These are phyloP conservation scores for Halenospora varia DNA, from an alignment of 495 filamentous ascomycete genomes.

Conservation along the genomic window DNA sequence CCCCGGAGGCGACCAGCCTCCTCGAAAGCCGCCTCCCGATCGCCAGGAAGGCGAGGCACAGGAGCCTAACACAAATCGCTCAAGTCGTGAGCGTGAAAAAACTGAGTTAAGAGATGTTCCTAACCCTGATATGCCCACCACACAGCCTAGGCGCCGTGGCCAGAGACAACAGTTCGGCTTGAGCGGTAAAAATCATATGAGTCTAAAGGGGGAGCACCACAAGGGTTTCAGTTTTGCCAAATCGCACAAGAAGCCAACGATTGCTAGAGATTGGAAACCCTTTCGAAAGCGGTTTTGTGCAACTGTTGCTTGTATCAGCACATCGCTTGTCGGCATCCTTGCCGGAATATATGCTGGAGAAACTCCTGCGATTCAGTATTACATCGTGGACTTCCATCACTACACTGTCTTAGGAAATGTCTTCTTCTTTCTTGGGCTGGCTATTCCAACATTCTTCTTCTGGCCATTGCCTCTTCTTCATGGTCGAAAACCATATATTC, in stretches of 20 bases:
- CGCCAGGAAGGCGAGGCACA: not conserved
- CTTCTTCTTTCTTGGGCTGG: slow-evolving; percentile 63
- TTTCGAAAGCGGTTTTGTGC: slow-evolving; percentile 63
- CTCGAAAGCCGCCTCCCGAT: not conserved
- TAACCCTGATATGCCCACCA: slow-evolving; percentile 14
- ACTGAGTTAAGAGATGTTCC: slow-evolving; percentile 16
- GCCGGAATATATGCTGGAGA: slow-evolving; percentile 73
- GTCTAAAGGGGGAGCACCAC: slow-evolving; percentile 30
- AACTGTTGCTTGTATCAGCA: slow-evolving; percentile 64
- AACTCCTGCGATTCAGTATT: slow-evolving; percentile 71
- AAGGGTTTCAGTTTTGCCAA: slow-evolving; percentile 47
- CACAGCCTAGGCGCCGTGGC: not conserved
- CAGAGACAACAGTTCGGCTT: slow-evolving; percentile 21
- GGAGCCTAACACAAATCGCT: not conserved
- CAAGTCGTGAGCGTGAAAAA: not conserved
- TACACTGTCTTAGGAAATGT: slow-evolving; percentile 68
- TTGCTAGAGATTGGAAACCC: slow-evolving; percentile 63
- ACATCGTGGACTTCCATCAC: slow-evolving; percentile 60
- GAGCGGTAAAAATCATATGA: slow-evolving; percentile 29
- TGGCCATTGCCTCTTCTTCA: slow-evolving; percentile 77
- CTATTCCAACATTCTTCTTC: slow-evolving; percentile 60
- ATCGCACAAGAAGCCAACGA: slow-evolving; percentile 47
- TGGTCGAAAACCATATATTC: slow-evolving; percentile 69
- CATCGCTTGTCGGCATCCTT: slow-evolving; percentile 61
- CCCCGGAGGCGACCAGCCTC: not conserved